Conservation (phyloP, 2,329 filamentous ascomycete species). For the Fulvia fulva region DNA sequence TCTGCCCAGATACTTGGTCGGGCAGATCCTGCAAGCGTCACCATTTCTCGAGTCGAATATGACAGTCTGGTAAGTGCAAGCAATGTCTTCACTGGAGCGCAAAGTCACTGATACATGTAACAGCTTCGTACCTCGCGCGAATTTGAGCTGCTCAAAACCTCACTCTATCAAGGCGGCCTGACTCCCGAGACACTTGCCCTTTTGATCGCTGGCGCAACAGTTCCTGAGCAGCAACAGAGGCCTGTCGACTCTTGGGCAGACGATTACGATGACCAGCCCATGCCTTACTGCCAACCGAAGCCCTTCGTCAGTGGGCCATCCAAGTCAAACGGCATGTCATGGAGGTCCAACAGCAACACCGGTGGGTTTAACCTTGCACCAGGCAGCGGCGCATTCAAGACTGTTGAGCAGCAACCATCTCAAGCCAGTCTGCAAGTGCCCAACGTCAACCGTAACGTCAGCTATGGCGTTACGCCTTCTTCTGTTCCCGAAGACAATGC, state of each 20-base stretch:
- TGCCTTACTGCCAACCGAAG: conserved; percentile 2
- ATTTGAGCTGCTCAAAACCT: conserved; percentile 50
- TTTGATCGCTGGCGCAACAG: conserved; percentile 35
- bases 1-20: conserved; percentile 18
- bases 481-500: conserved; percentile 21
- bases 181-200: conserved; percentile 49
- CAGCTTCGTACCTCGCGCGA: conserved; percentile 45
- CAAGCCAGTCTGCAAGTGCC: conserved; percentile 7
- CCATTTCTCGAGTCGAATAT: conserved; percentile 60
- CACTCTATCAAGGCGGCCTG: conserved; percentile 50
- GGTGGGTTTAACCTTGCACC: conserved; percentile 10
- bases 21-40: conserved; percentile 38
- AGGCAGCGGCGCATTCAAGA: conserved; percentile 11
- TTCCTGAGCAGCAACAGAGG: conserved; percentile 9
- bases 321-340: not conserved
- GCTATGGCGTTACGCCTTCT: conserved; percentile 17
- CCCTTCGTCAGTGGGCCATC: not conserved
- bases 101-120: not conserved
- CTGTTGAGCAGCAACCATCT: conserved; percentile 2
- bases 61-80: conserved; percentile 50
- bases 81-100: not conserved
- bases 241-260: conserved; percentile 24
- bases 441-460: conserved; percentile 16
- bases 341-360: not conserved
- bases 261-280: conserved; percentile 13